Evolutionary conservation across 2,329 filamentous ascomycete genomes (phyloP), one percentile per base, ranked within the genome.

Genomic region (Diaporthe caulivora): DNA sequence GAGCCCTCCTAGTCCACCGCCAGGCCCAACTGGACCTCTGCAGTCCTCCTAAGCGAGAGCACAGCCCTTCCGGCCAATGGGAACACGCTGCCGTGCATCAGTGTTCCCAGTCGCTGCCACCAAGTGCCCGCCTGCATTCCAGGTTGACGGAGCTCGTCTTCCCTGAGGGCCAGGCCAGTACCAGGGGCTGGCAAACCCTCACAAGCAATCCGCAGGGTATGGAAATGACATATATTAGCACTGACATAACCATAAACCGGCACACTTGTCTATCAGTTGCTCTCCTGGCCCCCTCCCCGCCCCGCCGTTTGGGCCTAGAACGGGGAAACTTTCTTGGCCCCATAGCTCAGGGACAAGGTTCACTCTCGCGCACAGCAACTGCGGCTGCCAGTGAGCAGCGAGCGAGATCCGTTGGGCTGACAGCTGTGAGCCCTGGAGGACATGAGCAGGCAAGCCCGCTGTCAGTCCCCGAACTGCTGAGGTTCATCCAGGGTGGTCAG

Each of bases 181-280:
- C 37, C 60, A 51, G 44, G 44, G 60, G 60, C 44, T 37, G 60
- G 60, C 44, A 9, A n/a, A 13, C 44, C 44, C 44, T 65, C 44
- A 51, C 60, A 37, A 37, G 7, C 29, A 29, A 29, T 21, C 26
- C 44, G 29, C 60, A 65, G 60, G 60, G 60, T 51, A 37, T 65
- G 62, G 62, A 65, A 65, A 65, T 65, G 62, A 65, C 62, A 65
- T 65, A 53, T 65, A 65, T 65, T 65, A 65, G 62, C 62, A 65
- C 62, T 53, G 62, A 65, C 62, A 51, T 53, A 65, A 51, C 44
- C 62, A 34, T 65, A 24, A 51, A 51, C 62, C 44, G 62, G 62
- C 44, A 51, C 62, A 51, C 24, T 65, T 65, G 62, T 65, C 62
- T 51, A 24, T 51, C 37, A 24, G 40, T 18, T 31, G 37, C 37